Evolutionary conservation across 176 grass and related monocot species (phyloP), one percentile per base, ranked within the genome.

Genomic region (Oryza rufipogon): DNA sequence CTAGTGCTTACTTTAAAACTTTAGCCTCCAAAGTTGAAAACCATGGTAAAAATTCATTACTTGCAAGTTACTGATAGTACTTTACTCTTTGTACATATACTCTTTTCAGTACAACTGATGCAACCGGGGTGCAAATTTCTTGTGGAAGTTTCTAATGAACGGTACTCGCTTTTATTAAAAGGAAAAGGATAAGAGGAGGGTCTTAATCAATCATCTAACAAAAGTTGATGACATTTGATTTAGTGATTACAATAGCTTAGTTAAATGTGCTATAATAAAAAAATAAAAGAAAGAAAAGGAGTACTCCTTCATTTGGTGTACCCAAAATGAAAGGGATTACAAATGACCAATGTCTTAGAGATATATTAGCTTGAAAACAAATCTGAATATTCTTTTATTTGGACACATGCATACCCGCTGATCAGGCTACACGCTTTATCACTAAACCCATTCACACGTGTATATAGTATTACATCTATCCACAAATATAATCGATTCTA

Each of bases 21-120:
- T 11, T 25, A 75, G 69, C 60, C 60, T 75, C 60, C 60, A 66
- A 75, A 66, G 60, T 51, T 51, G 71, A 83, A 83, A 66, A 75
- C 9, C 16, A 61, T 23, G 70, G 56, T 34, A 30, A 51, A 14
- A 36, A 7, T 47, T 25, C 42, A 14, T 38, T 66, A 7, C 23
- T 74, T 66, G 12, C 28, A 38, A 11, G 42, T 17, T 38, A 45
- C 58, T 23, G n/a, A 75, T 61, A 74, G 15, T 61, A 6, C 36
- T 38, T 58, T 65, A 33, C 5, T 72, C 11, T 34, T 48, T 23
- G 17, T 25, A 16, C 6, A 25, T 25, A 38, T 13, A 70, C 20
- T 71, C 25, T 26, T 4, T 9, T 17, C 25, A 58, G 16, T 51
- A 13, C 17, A 71, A 33, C 11, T 71, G 33, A 81, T 58, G 48